These are phyloP conservation scores for Pholiota molesta DNA, from an alignment of 768 basidiomycete genomes.

Conservation along the genomic window DNA sequence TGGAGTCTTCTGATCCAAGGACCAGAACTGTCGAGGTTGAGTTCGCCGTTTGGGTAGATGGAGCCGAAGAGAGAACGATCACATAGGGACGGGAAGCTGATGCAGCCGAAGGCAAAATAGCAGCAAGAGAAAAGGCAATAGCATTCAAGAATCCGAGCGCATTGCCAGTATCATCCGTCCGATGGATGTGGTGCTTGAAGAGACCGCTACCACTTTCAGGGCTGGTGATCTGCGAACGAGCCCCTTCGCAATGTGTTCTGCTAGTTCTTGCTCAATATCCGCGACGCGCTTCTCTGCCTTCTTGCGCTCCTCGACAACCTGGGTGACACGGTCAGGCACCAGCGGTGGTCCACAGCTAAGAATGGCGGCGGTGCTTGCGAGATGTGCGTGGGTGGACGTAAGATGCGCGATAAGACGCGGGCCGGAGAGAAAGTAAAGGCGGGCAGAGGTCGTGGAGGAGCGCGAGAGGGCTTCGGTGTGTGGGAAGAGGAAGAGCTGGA, in stretches of 20 bases:
- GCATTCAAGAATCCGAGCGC: constrained; percentile 62
- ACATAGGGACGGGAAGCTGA: constrained; percentile 38
- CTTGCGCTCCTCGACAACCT: constrained; percentile 69
- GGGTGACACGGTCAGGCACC: constrained; percentile 68
- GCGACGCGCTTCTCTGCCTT: constrained; percentile 66
- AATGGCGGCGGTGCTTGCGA: constrained; percentile 57
- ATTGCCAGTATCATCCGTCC: constrained; percentile 63
- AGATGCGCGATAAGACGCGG: constrained; percentile 72
- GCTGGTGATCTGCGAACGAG: constrained; percentile 30
- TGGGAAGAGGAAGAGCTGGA: constrained; percentile 72
- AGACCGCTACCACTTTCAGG: constrained; percentile 22
- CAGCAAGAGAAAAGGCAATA: constrained; percentile 51
- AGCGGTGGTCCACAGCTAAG: constrained; percentile 71
- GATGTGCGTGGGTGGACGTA: constrained; percentile 53
- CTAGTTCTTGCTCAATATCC: constrained; percentile 72
- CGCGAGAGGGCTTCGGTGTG: constrained; percentile 69
- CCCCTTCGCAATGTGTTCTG: constrained; percentile 45
- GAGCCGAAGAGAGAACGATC: constrained; percentile 63
- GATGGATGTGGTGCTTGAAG: constrained; percentile 55
- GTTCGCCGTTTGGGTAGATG: constrained; percentile 52
- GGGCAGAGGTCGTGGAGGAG: constrained; percentile 61
- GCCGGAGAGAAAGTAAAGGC: constrained; percentile 84
- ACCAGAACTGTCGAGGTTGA: constrained; percentile 61
- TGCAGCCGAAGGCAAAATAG: constrained; percentile 21
- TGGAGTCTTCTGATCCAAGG: constrained; percentile 60